Conservation (phyloP, 2,329 filamentous ascomycete genomes). For the Phaeosphaeria sp. region DNA sequence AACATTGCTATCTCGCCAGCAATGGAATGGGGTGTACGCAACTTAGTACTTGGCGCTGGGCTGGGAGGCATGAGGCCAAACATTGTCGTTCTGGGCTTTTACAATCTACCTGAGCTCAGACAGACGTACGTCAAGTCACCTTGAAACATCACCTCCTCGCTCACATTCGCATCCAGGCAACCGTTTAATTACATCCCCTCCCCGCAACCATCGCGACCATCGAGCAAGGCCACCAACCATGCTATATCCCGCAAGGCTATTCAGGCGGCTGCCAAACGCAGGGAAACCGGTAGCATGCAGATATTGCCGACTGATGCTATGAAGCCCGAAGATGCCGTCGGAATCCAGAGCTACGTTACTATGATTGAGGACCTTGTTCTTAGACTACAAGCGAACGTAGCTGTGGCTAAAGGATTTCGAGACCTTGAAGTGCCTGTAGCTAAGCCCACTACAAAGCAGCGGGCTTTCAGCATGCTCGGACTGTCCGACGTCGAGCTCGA, state of each 20-base stretch:
- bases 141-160: neutral
- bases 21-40: constrained; percentile 84
- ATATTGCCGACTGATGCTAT: constrained; percentile 74
- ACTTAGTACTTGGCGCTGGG: constrained; percentile 80
- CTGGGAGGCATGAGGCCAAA: constrained; percentile 89
- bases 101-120: constrained; percentile 79
- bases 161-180: constrained; percentile 40
- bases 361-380: constrained; percentile 83
- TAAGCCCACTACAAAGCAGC: constrained; percentile 38
- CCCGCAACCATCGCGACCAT: constrained; percentile 45
- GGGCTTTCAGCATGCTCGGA: constrained; percentile 30
- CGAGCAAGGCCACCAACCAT: constrained; percentile 34
- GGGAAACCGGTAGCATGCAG: constrained; percentile 58
- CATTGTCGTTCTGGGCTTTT: constrained; percentile 81
- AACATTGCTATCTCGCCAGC: constrained; percentile 84
- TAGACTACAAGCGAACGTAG: constrained; percentile 81
- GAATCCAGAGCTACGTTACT: constrained; percentile 76
- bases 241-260: constrained; percentile 43
- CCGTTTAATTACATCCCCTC: constrained; percentile 65
- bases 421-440: constrained; percentile 70
- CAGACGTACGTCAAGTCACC: constrained; percentile 42
- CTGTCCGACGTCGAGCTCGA: constrained; percentile 52
- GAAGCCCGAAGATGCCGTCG: constrained; percentile 71
- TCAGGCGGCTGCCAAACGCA: constrained; percentile 49
- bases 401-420: constrained; percentile 82